A percentile compares a stretch with the other conserved stretches of the same genome.
Evolutionary conservation across 371 early-diverging fungal genomes (phyloP).

Genomic region (Funneliformis caledonium): DNA sequence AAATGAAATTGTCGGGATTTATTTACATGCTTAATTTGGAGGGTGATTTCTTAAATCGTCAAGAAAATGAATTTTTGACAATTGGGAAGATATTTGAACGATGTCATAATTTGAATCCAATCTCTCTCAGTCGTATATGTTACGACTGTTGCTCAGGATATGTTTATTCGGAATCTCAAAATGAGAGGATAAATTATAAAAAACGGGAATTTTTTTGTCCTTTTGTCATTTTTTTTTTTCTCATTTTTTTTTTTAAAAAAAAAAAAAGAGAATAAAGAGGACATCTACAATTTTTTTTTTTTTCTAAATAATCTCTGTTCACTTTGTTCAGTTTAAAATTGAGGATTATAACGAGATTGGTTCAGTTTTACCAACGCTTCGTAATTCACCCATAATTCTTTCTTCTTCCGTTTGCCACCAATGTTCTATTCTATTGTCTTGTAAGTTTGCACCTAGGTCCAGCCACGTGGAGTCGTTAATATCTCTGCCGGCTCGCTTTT

Average conservation of each 20-base stretch:
- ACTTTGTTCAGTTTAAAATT: background rate
- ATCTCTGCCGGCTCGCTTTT: background rate
- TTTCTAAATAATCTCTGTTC: background rate
- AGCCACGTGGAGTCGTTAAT: background rate
- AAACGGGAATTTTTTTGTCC: too few relatives aligned
- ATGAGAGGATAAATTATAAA: too few relatives aligned
- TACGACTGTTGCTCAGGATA: too few relatives aligned
- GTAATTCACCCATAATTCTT: constrained; percentile 21
- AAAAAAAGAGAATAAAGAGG: background rate
- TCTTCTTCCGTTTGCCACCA: background rate
- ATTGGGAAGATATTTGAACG: too few relatives aligned
- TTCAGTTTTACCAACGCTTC: background rate
- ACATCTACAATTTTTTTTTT: background rate
- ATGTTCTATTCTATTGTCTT: background rate
- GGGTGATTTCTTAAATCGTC: background rate
- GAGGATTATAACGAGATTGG: background rate
- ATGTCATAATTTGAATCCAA: background rate
- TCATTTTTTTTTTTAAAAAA: background rate
- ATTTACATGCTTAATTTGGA: background rate
- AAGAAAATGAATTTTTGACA: background rate
- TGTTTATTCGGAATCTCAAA: too few relatives aligned
- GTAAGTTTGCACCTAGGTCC: background rate
- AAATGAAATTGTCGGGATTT: background rate
- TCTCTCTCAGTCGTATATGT: background rate
- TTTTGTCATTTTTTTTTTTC: too few relatives aligned